phyloP scores from a whole-genome alignment of 2,329 filamentous ascomycete species.

The Acephala macrosclerotiorum region DNA sequence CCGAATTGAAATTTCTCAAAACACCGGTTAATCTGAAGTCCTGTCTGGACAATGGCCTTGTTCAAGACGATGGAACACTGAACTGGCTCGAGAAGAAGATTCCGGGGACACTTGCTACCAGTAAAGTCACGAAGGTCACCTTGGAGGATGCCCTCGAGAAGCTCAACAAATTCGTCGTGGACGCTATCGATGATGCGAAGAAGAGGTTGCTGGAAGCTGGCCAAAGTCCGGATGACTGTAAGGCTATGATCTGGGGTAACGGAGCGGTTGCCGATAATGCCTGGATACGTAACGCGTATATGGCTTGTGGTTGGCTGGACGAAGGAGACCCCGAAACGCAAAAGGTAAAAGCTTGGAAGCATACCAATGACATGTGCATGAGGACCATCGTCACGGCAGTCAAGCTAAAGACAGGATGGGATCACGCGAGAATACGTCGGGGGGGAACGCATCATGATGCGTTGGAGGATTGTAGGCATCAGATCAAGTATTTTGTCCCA shows the following conservation, averaged over 20 bases:
- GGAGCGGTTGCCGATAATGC: constrained; percentile 30
- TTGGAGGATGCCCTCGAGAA: constrained; percentile 22
- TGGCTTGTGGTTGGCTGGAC: too few relatives aligned
- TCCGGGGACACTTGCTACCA: constrained; percentile 24
- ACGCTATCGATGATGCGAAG: neutral
- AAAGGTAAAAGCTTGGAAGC: constrained; percentile 25
- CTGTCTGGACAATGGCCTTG: constrained; percentile 14
- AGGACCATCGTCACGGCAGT: constrained; percentile 24
- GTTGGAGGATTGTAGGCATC: constrained; percentile 31
- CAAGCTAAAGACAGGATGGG: constrained; percentile 14
- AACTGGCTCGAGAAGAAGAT: constrained; percentile 24
- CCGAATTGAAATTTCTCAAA: constrained; percentile 19
- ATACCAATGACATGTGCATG: constrained; percentile 32
- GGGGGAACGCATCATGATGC: constrained; percentile 27
- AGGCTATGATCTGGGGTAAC: constrained; percentile 34
- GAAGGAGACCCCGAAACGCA: too few relatives aligned
- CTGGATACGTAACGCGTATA: constrained; percentile 16
- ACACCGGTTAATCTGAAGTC: constrained; percentile 28
- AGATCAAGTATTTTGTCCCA: constrained; percentile 29
- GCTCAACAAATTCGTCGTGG: constrained; percentile 24
- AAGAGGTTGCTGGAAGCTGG: constrained; percentile 14
- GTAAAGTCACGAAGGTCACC: constrained; percentile 14
- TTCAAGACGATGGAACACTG: constrained; percentile 13
- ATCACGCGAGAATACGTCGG: constrained; percentile 16
- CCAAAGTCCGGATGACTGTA: constrained; percentile 3